These are phyloP conservation scores for Cinnamomum micranthum DNA, from an alignment of 164 flowering plant genomes.

Conservation along the genomic window DNA sequence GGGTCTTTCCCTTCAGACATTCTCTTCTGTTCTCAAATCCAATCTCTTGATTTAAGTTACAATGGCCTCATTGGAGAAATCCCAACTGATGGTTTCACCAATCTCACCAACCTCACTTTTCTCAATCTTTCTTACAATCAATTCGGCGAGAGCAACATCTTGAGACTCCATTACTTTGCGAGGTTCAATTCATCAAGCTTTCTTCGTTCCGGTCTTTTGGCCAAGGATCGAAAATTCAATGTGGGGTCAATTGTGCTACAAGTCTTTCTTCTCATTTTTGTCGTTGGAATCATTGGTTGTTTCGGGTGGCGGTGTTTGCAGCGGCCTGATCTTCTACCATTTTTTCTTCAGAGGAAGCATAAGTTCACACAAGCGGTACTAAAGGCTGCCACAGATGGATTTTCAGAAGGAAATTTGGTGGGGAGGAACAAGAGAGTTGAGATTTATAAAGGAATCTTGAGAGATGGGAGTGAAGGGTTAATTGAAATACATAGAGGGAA, in stretches of 20 bases:
- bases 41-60: constrained; percentile 50
- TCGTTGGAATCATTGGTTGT: constrained; percentile 22
- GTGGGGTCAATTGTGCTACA: constrained; percentile 31
- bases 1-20: constrained; percentile 50
- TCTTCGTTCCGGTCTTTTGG: constrained; percentile 46
- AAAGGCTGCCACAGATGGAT: constrained; percentile 45
- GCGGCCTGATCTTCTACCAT: constrained; percentile 44
- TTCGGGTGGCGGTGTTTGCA: constrained; percentile 38
- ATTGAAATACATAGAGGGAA: constrained; percentile 39
- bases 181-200: constrained; percentile 44
- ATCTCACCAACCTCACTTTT: constrained; percentile 37
- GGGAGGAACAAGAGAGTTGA: constrained; percentile 25
- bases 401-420: constrained; percentile 36
- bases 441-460: constrained; percentile 40
- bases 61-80: constrained; percentile 43
- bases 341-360: constrained; percentile 16
- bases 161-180: constrained; percentile 34
- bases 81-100: constrained; percentile 32
- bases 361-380: constrained; percentile 39
- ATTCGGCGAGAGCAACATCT: constrained; percentile 37
- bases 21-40: constrained; percentile 44
- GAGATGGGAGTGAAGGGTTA: constrained; percentile 41
- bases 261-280: constrained; percentile 31
- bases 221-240: constrained; percentile 18
- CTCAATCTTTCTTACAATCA: constrained; percentile 54